Evolutionary conservation across 108 stramenopile genomes (phyloP), one percentile per base, ranked within the genome.

Genomic region (Cyclotella sp.): DNA sequence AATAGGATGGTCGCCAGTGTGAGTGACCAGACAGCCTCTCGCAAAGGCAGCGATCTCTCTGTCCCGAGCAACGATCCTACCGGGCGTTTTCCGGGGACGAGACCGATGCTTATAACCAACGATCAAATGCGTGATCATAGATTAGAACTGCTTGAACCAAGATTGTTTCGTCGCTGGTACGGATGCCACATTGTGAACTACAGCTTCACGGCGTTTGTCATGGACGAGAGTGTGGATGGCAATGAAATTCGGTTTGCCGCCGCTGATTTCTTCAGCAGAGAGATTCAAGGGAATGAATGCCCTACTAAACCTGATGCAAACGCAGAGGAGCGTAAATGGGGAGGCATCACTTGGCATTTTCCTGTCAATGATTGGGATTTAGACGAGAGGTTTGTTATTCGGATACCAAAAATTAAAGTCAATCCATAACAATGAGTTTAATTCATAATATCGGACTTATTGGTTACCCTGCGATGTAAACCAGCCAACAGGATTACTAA

Each of bases 111-210:
- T 0, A 83, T 96, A 46, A 86, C 91, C 9, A 96, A 96, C 65
- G 95, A 96, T 73, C 87, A 91, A 77, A 89, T 96, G 85, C 64
- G 95, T 14, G 95, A 96, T 71, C 95, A 96, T 76, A 91, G 88
- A 70, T 78, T 90, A 24, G 89, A 87, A 42, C 66, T 96, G 65
- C 78, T 93, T 26, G 91, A 93, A 53, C 92, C 91, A 41, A 72
- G 88, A 40, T 70, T 92, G 16, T 96, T 96, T 53, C 86, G 92
- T 11, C 77, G 93, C 43, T 96, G 95, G 95, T 90, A 87, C 65
- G 91, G 91, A 75, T 91, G 84, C 64, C 89, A 88, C 58, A 87
- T 93, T 24, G 89, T 93, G 22, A 93, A 91, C 68, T 93, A 92
- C 68, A 90, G 79, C 58, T 93, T 95, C 61, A 85, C 91, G 14